phyloP scores from a whole-genome alignment of 345 rosid species.

The Raphanus sativus region DNA sequence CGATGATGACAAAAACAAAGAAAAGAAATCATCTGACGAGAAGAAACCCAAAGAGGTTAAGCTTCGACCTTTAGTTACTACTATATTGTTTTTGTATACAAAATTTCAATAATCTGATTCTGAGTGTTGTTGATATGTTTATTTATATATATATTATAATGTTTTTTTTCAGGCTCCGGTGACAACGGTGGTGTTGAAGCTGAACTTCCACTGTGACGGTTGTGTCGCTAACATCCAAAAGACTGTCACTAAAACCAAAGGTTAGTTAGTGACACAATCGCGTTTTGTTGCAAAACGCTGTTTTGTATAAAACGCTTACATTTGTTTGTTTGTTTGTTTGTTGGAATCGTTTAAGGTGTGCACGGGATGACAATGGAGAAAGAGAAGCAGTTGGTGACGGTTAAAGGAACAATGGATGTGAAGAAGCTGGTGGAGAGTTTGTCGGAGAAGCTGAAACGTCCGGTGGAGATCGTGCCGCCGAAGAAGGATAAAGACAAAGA shows the following conservation, averaged over 20 bases:
- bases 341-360: constrained; percentile 50
- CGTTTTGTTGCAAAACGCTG: constrained; percentile 2
- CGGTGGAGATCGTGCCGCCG: constrained; percentile 71
- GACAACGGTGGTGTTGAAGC: constrained; percentile 60
- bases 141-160: not conserved
- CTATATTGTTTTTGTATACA: not conserved
- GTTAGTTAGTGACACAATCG: constrained; percentile 26
- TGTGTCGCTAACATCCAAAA: constrained; percentile 56
- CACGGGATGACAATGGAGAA: constrained; percentile 47
- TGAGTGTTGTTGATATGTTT: not conserved
- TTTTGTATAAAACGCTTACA: not conserved
- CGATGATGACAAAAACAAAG: constrained; percentile 41
- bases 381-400: constrained; percentile 63
- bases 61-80: not conserved
- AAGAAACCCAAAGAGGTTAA: constrained; percentile 39
- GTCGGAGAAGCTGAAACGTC: constrained; percentile 52
- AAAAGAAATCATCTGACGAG: constrained; percentile 45
- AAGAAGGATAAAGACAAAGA: constrained; percentile 62
- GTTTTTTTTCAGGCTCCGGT: constrained; percentile 48
- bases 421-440: constrained; percentile 51
- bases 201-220: constrained; percentile 62
- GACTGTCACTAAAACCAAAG: constrained; percentile 46
- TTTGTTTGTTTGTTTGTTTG: not conserved
- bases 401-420: constrained; percentile 75
- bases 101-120: constrained; percentile 4